Evolutionary conservation across 1,284 basidiomycete species (phyloP).

Genomic region (Chalciporus sp.): DNA sequence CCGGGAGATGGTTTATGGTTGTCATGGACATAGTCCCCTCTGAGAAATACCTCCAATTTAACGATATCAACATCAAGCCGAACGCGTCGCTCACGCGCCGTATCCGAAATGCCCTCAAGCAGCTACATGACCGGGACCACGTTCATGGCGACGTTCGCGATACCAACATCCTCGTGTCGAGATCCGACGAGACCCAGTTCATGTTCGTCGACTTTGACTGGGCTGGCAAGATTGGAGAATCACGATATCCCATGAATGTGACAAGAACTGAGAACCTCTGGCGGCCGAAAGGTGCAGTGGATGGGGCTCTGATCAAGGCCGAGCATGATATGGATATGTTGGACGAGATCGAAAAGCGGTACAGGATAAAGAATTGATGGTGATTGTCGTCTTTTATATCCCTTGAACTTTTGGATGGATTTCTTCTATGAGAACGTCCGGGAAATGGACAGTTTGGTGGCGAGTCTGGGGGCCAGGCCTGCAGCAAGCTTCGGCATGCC

Average conservation of each 20-base stretch:
- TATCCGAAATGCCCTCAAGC: not conserved
- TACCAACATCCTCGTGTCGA: slow-evolving; percentile 21
- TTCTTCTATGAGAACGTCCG: too few relatives aligned
- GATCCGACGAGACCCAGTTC: not conserved
- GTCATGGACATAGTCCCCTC: slow-evolving; percentile 28
- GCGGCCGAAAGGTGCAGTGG: slow-evolving; percentile 2
- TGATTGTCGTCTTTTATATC: too few relatives aligned
- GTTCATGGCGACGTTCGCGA: slow-evolving; percentile 25
- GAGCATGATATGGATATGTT: slow-evolving; percentile 6
- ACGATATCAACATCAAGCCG: not conserved
- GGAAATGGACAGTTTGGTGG: too few relatives aligned
- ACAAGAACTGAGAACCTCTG: not conserved
- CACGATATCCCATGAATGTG: slow-evolving; percentile 16
- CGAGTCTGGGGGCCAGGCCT: too few relatives aligned
- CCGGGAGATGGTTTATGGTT: slow-evolving; percentile 34
- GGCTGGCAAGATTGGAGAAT: slow-evolving; percentile 21
- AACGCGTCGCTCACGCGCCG: not conserved
- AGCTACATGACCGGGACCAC: slow-evolving; percentile 9
- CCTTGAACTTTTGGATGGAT: too few relatives aligned
- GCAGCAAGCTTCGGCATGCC: too few relatives aligned
- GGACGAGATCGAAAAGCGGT: not conserved
- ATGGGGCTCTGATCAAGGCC: not conserved
- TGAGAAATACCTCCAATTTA: not conserved
- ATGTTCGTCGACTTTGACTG: slow-evolving; percentile 29
- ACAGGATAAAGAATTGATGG: too few relatives aligned